A percentile compares a stretch with the other conserved stretches of the same genome.
These are phyloP conservation scores for Salix udensis DNA, from an alignment of 345 rosid species.

Conservation along the genomic window DNA sequence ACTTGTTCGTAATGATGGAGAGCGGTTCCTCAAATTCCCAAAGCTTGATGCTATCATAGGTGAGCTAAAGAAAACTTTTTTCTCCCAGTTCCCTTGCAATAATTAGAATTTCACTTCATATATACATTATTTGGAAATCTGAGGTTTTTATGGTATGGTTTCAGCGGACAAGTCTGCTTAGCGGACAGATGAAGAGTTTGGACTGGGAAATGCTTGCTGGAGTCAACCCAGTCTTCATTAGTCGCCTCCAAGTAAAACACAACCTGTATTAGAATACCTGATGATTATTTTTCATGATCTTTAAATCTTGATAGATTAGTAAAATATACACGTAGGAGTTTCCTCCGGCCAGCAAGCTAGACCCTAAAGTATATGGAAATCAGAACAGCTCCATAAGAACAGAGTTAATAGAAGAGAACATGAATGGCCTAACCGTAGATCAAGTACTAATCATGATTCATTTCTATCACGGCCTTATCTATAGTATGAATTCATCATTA, in stretches of 20 bases:
- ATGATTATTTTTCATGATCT: background rate
- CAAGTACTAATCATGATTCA: constrained; percentile 31
- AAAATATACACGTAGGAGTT: constrained; percentile 46
- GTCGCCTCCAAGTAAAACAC: constrained; percentile 40
- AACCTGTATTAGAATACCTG: background rate
- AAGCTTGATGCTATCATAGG: constrained; percentile 85
- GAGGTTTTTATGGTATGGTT: constrained; percentile 10
- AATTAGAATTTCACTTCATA: background rate
- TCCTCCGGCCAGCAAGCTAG: constrained; percentile 70
- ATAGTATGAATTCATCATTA: background rate
- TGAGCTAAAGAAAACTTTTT: constrained; percentile 4
- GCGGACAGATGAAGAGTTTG: constrained; percentile 72
- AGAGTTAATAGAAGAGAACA: constrained; percentile 49
- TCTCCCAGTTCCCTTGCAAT: background rate
- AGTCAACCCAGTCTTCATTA: constrained; percentile 56
- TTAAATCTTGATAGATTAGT: background rate
- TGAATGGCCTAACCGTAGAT: constrained; percentile 60
- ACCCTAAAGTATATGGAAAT: constrained; percentile 51
- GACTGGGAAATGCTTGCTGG: constrained; percentile 70
- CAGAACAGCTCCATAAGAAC: constrained; percentile 54
- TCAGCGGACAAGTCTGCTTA: constrained; percentile 58
- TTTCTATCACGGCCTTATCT: background rate
- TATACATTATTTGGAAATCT: background rate
- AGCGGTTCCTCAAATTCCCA: constrained; percentile 64
- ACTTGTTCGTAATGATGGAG: constrained; percentile 79